phyloP scores from a whole-genome alignment of 2,329 filamentous ascomycete species.

The Parastagonospora avenae region DNA sequence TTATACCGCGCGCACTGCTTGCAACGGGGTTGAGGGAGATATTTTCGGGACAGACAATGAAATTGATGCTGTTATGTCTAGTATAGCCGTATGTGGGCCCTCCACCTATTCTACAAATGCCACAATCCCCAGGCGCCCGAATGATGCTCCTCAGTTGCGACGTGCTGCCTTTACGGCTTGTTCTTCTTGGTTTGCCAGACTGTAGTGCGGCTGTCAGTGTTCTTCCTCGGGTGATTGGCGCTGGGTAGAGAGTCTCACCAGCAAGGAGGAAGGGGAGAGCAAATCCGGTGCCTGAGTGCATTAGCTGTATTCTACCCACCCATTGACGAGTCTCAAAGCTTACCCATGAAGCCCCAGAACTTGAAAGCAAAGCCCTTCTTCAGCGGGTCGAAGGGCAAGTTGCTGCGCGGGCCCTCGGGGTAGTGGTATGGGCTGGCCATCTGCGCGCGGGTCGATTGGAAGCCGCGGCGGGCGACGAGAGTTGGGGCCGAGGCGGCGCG shows the following conservation, averaged over 20 bases:
- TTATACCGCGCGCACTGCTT: too few relatives aligned
- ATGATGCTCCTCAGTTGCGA: conserved; percentile 15
- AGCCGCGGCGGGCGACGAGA: conserved; percentile 84
- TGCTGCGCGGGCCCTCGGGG: conserved; percentile 91
- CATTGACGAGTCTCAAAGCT: conserved; percentile 36
- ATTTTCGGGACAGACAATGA: conserved; percentile 37
- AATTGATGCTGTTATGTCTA: conserved; percentile 44
- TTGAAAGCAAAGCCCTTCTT: conserved; percentile 81
- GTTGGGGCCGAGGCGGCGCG: conserved; percentile 66
- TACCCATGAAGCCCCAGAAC: conserved; percentile 83
- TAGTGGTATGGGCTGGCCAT: conserved; percentile 96
- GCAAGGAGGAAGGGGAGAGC: conserved; percentile 65
- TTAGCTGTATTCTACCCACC: conserved; percentile 43
- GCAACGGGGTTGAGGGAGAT: not conserved
- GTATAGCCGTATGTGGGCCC: conserved; percentile 36
- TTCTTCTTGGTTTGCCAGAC: conserved; percentile 73
- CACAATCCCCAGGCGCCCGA: conserved; percentile 20
- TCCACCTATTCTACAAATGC: conserved; percentile 41
- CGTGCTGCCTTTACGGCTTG: conserved; percentile 39
- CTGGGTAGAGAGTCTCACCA: conserved; percentile 54
- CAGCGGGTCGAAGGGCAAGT: conserved; percentile 96
- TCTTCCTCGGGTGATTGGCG: not conserved
- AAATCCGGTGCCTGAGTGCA: conserved; percentile 61
- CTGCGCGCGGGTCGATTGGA: conserved; percentile 87
- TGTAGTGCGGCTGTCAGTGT: conserved; percentile 43